Conservation (phyloP, 2,329 filamentous ascomycete species). For the Pyrenochaeta sp. region DNA sequence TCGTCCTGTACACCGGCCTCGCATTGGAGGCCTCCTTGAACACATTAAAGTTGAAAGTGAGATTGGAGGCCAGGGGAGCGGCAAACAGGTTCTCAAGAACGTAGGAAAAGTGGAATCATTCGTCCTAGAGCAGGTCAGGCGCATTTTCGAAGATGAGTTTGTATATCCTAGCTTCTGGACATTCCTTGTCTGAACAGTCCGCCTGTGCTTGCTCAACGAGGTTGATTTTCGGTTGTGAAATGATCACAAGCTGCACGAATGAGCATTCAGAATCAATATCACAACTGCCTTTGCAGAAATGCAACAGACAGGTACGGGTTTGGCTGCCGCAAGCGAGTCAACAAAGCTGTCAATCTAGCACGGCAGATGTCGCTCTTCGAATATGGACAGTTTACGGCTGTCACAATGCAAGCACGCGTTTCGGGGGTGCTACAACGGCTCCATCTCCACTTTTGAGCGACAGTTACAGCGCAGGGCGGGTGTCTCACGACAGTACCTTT, state of each 20-base stretch:
- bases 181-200: slow-evolving; percentile 73
- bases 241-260: neutral
- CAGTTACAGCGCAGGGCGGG: slow-evolving; percentile 43
- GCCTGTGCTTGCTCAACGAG: neutral
- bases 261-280: neutral
- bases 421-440: slow-evolving; percentile 32
- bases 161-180: slow-evolving; percentile 99
- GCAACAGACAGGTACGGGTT: slow-evolving; percentile 6
- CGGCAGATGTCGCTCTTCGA: slow-evolving; percentile 23
- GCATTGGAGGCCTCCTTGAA: slow-evolving; percentile 79
- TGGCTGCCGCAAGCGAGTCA: slow-evolving; percentile 6
- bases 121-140: slow-evolving; percentile 91
- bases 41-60: slow-evolving; percentile 97
- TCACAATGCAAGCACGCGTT: slow-evolving; percentile 42
- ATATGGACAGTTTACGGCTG: slow-evolving; percentile 28
- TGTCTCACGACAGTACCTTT: slow-evolving; percentile 32
- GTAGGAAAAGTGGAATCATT: slow-evolving; percentile 99
- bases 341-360: slow-evolving; percentile 4
- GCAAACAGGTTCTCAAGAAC: slow-evolving; percentile 96
- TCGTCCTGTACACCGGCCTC: slow-evolving; percentile 44
- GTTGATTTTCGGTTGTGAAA: neutral
- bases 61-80: slow-evolving; percentile 89
- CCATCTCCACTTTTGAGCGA: slow-evolving; percentile 31
- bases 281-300: neutral
- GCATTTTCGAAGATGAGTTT: slow-evolving; percentile 98